These are phyloP conservation scores for Plenodomus tracheiphilus DNA, from an alignment of 2,329 filamentous ascomycete genomes.

Conservation along the genomic window DNA sequence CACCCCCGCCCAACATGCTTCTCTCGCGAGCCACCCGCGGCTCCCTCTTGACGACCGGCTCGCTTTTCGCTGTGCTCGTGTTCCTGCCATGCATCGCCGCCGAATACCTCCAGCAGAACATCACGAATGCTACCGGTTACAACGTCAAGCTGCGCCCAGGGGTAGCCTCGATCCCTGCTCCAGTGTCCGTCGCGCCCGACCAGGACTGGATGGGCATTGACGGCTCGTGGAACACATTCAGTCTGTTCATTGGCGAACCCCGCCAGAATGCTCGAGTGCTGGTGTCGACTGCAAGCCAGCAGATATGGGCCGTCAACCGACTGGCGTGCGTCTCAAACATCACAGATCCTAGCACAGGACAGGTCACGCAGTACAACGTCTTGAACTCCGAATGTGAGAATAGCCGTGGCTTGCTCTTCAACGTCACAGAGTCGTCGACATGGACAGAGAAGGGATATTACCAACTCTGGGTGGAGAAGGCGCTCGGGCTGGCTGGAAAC, in stretches of 20 bases:
- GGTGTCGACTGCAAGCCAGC: conserved; percentile 69
- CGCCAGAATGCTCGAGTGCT: conserved; percentile 59
- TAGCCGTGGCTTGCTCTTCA: conserved; percentile 63
- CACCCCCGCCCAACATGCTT: conserved; percentile 27
- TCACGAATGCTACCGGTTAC: conserved; percentile 22
- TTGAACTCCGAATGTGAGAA: conserved; percentile 51
- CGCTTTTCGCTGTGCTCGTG: conserved; percentile 16
- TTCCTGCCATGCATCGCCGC: conserved; percentile 24
- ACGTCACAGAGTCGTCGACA: conserved; percentile 56
- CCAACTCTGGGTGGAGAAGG: conserved; percentile 59
- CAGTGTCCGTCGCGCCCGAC: conserved; percentile 39
- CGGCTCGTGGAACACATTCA: conserved; percentile 67
- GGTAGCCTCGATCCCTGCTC: conserved; percentile 29
- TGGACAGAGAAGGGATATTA: conserved; percentile 65
- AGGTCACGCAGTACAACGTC: conserved; percentile 22
- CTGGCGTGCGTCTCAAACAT: conserved; percentile 27
- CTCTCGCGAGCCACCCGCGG: conserved; percentile 21
- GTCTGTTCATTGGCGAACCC: conserved; percentile 61
- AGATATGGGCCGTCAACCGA: conserved; percentile 66
- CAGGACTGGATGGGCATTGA: conserved; percentile 46
- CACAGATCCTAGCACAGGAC: conserved; percentile 53
- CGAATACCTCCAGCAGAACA: conserved; percentile 26
- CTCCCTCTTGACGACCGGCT: conserved; percentile 16
- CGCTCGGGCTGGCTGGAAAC: conserved; percentile 63
- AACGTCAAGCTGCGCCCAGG: conserved; percentile 20